Evolutionary conservation across 179 eudicot genomes (phyloP), one percentile per base, ranked within the genome.

Genomic region (Vitellaria paradoxa): DNA sequence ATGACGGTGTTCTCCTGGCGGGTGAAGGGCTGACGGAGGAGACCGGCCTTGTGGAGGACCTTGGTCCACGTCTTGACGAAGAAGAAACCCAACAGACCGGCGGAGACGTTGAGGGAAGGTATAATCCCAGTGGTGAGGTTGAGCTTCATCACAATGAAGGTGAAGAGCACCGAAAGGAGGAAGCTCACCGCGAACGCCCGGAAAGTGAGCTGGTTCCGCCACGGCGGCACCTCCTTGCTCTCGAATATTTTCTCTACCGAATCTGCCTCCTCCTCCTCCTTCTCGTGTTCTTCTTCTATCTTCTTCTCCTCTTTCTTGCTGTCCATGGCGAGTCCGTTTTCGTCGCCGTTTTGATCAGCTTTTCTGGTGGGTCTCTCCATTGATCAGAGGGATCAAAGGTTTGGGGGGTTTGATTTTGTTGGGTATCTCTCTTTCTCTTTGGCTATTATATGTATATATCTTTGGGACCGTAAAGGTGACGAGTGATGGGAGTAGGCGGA

Each of bases 1-100:
- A 82, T 82, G 21, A 85, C 87, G 9, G 87, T 85, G 70, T 85
- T 85, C 79, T 85, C 83, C 70, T 85, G 87, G 40, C 88, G 40
- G 4, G 88, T 85, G 17, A 85, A 85, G 0, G 86, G 86, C 71
- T 78, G 86, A 14, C 57, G 59, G 6, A 85, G 69, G 14, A 83
- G n/a, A 0, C 88, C 88, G 9, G 60, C 73, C 47, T 59, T 80
- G 6, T 71, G 50, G 5, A 85, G 59, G 14, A 81, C 15, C 81
- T 72, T 81, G 2, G 81, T 81, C 81, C 81, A 81, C 3, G 80
- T 64, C 68, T 72, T 77, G 45, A 76, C 83, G 68, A 76, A 76
- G 66, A 81, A 77, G 73, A 76, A 81, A 23, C 80, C 81, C 10
- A 81, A 23, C 47, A 81, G 17, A 10, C 83, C 80, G 6, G 80